phyloP scores from a whole-genome alignment of 441 rosid genomes.

The Croton setiger region DNA sequence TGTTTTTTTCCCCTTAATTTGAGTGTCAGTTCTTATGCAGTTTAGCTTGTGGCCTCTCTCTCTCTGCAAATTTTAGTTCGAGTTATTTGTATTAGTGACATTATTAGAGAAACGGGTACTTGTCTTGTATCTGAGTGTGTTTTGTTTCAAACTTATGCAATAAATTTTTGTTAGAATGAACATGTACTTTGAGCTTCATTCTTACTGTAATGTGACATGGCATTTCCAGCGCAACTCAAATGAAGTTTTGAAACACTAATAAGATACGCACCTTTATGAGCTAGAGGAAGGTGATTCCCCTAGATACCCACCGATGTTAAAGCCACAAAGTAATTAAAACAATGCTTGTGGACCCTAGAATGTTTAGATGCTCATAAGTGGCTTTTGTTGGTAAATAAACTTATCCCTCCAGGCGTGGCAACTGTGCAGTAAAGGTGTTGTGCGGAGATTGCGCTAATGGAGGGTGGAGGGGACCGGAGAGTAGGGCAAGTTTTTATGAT shows the following conservation, averaged over 20 bases:
- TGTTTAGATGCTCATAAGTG: slow-evolving; percentile 5
- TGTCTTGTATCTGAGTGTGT: slow-evolving; percentile 8
- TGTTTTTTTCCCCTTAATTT: too few relatives aligned
- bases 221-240: neutral
- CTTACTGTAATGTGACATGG: neutral
- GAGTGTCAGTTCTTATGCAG: slow-evolving; percentile 11
- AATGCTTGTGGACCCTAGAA: slow-evolving; percentile 16
- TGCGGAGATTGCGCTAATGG: slow-evolving; percentile 33
- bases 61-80: neutral
- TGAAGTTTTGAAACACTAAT: neutral
- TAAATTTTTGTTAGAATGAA: neutral
- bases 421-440: slow-evolving; percentile 4
- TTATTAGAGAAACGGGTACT: slow-evolving; percentile 9
- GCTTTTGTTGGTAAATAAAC: slow-evolving; percentile 13
- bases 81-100: slow-evolving; percentile 7
- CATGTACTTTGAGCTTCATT: neutral
- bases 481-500: slow-evolving; percentile 19
- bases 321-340: neutral
- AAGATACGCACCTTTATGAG: neutral
- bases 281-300: neutral
- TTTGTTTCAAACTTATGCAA: neutral
- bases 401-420: slow-evolving; percentile 27
- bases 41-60: neutral
- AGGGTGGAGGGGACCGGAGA: slow-evolving; percentile 19
- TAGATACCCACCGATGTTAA: slow-evolving; percentile 1